Conservation (phyloP, 2,329 filamentous ascomycete species). For the Cladosporium sp. region DNA sequence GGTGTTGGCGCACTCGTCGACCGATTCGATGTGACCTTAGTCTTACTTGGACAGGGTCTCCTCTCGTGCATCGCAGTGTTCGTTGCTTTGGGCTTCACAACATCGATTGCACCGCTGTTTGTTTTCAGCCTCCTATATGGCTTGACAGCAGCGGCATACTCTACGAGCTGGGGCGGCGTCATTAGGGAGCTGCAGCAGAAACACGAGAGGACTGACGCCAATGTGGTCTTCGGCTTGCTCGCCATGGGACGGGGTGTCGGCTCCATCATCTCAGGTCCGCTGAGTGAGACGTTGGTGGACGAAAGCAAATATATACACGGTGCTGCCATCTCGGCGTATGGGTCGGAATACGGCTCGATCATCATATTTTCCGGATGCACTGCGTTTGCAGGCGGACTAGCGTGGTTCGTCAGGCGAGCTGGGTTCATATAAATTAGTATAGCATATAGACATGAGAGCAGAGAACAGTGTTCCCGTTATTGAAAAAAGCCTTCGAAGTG, state of each 20-base stretch:
- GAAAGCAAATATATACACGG: constrained; percentile 39
- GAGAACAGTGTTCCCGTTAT: not conserved
- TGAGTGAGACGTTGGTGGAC: constrained; percentile 50
- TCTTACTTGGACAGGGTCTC: constrained; percentile 40
- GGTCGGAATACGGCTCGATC: constrained; percentile 44
- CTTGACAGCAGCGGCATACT: constrained; percentile 43
- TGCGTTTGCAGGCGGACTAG: constrained; percentile 29
- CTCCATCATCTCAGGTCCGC: constrained; percentile 52
- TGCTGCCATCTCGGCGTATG: constrained; percentile 42
- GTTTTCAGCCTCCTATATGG: constrained; percentile 47
- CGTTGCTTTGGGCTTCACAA: constrained; percentile 50
- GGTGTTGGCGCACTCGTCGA: constrained; percentile 43
- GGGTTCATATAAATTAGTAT: constrained; percentile 3
- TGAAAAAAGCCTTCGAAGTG: not conserved
- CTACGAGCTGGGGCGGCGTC: constrained; percentile 38
- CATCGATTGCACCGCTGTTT: constrained; percentile 42
- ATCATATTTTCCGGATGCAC: constrained; percentile 47
- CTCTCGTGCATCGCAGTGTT: constrained; percentile 41
- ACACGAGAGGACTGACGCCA: constrained; percentile 41
- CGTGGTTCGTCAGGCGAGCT: constrained; percentile 17
- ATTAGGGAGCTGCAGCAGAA: constrained; percentile 26
- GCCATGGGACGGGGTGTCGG: constrained; percentile 54
- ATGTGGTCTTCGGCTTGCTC: constrained; percentile 52
- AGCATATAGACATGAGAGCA: not conserved
- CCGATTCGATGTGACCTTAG: constrained; percentile 41